A percentile compares a stretch with the other conserved stretches of the same genome.
Evolutionary conservation across 2,329 filamentous ascomycete genomes (phyloP).

Genomic region (Verticillium dahliae): DNA sequence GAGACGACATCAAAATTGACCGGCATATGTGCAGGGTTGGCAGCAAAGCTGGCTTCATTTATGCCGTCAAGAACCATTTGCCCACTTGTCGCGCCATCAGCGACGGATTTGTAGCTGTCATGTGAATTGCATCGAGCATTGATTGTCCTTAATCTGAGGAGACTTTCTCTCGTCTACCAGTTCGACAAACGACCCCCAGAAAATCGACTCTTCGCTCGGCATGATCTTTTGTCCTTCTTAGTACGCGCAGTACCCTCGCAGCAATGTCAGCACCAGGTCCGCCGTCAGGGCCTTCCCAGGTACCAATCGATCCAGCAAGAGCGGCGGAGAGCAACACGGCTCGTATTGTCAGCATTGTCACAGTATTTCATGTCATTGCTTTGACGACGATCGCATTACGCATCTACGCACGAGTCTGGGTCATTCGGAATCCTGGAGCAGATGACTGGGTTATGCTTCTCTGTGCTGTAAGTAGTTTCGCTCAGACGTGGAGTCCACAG

Average conservation of each 20-base stretch:
- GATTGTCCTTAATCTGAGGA: no score
- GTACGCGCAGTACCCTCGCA: not conserved
- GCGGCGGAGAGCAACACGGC: conserved; percentile 18
- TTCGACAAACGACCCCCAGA: not conserved
- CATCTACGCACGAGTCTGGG: conserved; percentile 12
- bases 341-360: conserved; percentile 15
- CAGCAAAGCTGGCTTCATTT: not conserved
- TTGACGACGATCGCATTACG: conserved; percentile 10
- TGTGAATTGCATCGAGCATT: no score
- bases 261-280: not conserved
- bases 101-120: not conserved
- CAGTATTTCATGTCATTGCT: conserved; percentile 16
- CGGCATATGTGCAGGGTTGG: not conserved
- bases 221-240: not conserved
- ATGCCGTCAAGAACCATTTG: not conserved
- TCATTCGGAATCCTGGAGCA: conserved; percentile 16
- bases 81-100: no score
- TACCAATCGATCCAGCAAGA: conserved; percentile 9
- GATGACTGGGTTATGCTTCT: conserved; percentile 22
- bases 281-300: not conserved
- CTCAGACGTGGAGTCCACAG: not conserved
- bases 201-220: not conserved
- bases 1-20: not conserved
- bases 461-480: conserved; percentile 14
- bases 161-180: no score